phyloP scores from a whole-genome alignment of 2,329 filamentous ascomycete genomes.

The Penicillium sp. region DNA sequence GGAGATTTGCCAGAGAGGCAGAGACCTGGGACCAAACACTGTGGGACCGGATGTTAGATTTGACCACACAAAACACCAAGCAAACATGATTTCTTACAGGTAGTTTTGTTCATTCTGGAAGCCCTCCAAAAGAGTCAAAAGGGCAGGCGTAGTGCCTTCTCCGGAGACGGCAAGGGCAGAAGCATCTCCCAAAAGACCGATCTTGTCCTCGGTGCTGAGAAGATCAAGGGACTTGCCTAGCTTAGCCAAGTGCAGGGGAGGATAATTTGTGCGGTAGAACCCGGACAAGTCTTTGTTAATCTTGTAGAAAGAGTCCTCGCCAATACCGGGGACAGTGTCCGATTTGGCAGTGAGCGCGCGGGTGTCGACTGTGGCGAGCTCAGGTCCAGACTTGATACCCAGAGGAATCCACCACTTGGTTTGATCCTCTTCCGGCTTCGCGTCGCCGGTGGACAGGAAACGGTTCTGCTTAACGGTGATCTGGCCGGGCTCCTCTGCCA shows the following conservation, averaged over 20 bases:
- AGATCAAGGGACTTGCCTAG: conserved; percentile 75
- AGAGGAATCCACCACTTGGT: conserved; percentile 97
- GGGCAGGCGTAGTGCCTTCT: conserved; percentile 75
- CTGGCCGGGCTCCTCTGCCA: conserved; percentile 80
- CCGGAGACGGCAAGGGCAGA: conserved; percentile 87
- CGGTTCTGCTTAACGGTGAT: conserved; percentile 82
- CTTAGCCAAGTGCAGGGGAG: conserved; percentile 76
- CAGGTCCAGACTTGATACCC: conserved; percentile 74
- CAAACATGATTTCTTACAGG: conserved; percentile 52
- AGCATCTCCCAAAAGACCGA: conserved; percentile 86
- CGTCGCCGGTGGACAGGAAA: conserved; percentile 89
- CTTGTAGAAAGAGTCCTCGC: conserved; percentile 85
- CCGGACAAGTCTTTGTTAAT: conserved; percentile 87
- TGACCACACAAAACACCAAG: background rate
- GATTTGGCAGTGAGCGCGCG: conserved; percentile 74
- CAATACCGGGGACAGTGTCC: conserved; percentile 66
- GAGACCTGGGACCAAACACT: conserved; percentile 85
- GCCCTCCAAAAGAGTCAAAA: conserved; percentile 82
- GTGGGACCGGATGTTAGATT: conserved; percentile 18
- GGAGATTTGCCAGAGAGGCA: conserved; percentile 72
- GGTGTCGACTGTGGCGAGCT: conserved; percentile 62
- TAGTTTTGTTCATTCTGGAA: conserved; percentile 81
- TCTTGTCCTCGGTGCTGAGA: conserved; percentile 84
- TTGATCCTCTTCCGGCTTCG: conserved; percentile 84
- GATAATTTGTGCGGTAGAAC: conserved; percentile 92